phyloP scores from a whole-genome alignment of 208 protist genomes.

The Trypanosoma cruzi region DNA sequence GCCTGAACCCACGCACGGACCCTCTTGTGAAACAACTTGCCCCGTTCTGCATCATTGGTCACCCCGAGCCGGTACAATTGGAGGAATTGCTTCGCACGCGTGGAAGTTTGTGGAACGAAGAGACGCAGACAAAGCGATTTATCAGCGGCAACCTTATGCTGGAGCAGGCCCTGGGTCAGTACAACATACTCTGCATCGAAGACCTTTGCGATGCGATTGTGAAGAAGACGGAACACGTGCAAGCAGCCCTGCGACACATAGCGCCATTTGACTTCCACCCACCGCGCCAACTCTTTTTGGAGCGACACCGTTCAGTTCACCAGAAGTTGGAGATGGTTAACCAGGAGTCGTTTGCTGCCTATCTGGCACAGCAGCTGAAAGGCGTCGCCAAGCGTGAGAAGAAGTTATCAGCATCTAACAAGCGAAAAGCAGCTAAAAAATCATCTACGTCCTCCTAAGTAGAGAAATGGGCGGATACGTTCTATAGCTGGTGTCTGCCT shows the following conservation, averaged over 20 bases:
- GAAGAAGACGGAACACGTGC: slow-evolving; percentile 58
- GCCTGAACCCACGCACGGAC: slow-evolving; percentile 51
- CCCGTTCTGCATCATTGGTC: slow-evolving; percentile 81
- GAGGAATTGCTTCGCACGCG: slow-evolving; percentile 85
- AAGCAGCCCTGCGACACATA: slow-evolving; percentile 67
- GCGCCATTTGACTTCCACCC: slow-evolving; percentile 92
- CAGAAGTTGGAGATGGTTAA: slow-evolving; percentile 87
- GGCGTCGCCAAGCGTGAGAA: slow-evolving; percentile 45
- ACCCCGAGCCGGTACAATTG: slow-evolving; percentile 74
- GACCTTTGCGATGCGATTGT: slow-evolving; percentile 83
- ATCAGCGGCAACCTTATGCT: slow-evolving; percentile 91
- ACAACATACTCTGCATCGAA: slow-evolving; percentile 89
- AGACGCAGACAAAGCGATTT: slow-evolving; percentile 62
- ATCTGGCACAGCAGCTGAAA: slow-evolving; percentile 77
- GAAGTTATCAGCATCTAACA: slow-evolving; percentile 21
- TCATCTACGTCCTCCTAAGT: slow-evolving; percentile 10
- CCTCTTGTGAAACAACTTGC: slow-evolving; percentile 75
- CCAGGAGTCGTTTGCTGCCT: slow-evolving; percentile 84
- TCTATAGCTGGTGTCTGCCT: background rate
- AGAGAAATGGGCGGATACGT: background rate
- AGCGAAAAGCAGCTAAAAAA: slow-evolving; percentile 19
- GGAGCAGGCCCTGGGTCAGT: slow-evolving; percentile 82
- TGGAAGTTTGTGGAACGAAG: slow-evolving; percentile 73
- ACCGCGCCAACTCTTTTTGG: slow-evolving; percentile 85
- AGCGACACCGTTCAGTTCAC: slow-evolving; percentile 81